These are phyloP conservation scores for Thalia dealbata DNA, from an alignment of 176 grass and related monocot species.

Conservation along the genomic window DNA sequence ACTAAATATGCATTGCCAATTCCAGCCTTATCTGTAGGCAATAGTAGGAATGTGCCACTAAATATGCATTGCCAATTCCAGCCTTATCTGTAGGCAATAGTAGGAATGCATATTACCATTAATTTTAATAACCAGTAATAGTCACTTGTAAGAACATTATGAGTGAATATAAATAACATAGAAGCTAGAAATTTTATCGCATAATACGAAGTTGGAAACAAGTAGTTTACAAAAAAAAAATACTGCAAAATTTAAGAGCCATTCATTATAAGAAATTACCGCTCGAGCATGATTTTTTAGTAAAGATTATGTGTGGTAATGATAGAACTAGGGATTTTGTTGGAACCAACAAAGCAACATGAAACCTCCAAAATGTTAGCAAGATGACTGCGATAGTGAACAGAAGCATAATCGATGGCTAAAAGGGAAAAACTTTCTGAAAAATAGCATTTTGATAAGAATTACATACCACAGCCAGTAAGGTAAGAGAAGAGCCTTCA, in stretches of 20 bases:
- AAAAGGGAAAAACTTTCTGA: neutral
- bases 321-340: conserved; percentile 58
- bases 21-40: conserved; percentile 20
- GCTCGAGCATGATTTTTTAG: conserved; percentile 14
- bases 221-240: no score
- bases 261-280: conserved; percentile 17
- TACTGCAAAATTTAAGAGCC: neutral
- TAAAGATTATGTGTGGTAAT: conserved; percentile 45
- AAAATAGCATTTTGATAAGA: conserved; percentile 11
- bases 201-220: neutral
- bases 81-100: conserved; percentile 21
- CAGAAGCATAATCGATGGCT: neutral
- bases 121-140: neutral
- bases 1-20: conserved; percentile 49
- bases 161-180: neutral
- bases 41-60: conserved; percentile 16
- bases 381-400: conserved; percentile 4
- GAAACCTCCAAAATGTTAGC: conserved; percentile 49
- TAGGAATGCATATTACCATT: neutral
- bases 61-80: conserved; percentile 35
- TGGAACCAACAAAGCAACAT: conserved; percentile 70
- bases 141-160: neutral
- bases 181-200: neutral
- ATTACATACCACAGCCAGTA: conserved; percentile 63
- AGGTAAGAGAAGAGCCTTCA: conserved; percentile 86